phyloP scores from a whole-genome alignment of 139 green algal genomes.

The Micractinium sp. region DNA sequence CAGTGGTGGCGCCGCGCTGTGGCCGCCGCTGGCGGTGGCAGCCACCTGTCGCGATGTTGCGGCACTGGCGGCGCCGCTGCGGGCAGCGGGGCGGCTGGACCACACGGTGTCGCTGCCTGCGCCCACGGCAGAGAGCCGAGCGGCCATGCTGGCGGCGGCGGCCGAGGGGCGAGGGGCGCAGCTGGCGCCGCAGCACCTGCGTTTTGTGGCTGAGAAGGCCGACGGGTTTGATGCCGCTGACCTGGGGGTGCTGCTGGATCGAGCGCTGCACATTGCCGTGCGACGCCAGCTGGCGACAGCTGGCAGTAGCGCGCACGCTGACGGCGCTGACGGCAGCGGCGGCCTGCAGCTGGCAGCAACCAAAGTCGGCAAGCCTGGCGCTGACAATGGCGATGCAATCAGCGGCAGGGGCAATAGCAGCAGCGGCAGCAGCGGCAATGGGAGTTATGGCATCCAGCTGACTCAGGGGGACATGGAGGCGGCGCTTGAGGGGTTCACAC shows the following conservation, averaged over 20 bases:
- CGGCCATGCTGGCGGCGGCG: slow-evolving; percentile 55
- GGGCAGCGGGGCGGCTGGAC: slow-evolving; percentile 65
- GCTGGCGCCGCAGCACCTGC: background rate
- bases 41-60: slow-evolving; percentile 47
- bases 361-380: background rate
- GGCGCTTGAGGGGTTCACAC: slow-evolving; percentile 68
- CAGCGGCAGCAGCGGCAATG: background rate
- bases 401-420: background rate
- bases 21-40: slow-evolving; percentile 52
- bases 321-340: background rate
- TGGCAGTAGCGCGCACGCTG: background rate
- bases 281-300: slow-evolving; percentile 38
- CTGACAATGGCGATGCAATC: background rate
- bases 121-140: slow-evolving; percentile 51
- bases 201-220: slow-evolving; percentile 43
- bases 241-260: slow-evolving; percentile 74
- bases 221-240: slow-evolving; percentile 84
- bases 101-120: slow-evolving; percentile 51
- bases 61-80: slow-evolving; percentile 54
- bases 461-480: slow-evolving; percentile 49
- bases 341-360: slow-evolving; percentile 8
- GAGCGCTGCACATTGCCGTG: slow-evolving; percentile 64
- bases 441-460: background rate
- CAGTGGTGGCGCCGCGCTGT: slow-evolving; percentile 4
- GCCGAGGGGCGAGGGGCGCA: slow-evolving; percentile 36